A percentile compares a stretch with the other conserved stretches of the same genome.
Conservation (phyloP, 1,139 yeast genomes). For the Lizanozyma gosingica region DNA sequence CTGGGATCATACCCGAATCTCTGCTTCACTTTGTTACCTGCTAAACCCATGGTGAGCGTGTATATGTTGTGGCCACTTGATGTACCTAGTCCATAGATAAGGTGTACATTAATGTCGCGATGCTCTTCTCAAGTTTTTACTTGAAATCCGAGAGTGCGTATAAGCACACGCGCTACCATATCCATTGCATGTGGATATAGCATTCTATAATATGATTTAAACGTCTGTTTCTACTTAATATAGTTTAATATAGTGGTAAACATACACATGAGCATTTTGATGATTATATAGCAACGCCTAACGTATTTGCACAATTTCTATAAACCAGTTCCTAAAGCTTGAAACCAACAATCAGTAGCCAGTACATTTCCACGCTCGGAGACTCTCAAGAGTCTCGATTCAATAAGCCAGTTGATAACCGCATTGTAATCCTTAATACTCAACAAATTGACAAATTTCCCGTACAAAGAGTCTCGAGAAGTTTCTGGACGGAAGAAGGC, state of each 20-base stretch:
- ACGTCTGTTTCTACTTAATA: no score
- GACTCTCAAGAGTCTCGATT: constrained; percentile 1
- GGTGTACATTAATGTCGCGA: neutral
- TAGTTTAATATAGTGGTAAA: no score
- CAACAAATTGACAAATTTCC: constrained; percentile 21
- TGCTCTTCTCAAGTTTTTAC: neutral
- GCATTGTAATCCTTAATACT: constrained; percentile 20
- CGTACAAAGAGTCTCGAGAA: constrained; percentile 14
- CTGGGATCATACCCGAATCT: constrained; percentile 90
- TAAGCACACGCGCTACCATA: no score
- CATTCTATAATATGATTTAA: no score
- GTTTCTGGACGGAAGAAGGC: constrained; percentile 34
- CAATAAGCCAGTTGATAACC: constrained; percentile 27
- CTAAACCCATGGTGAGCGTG: constrained; percentile 72
- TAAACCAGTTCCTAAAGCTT: neutral
- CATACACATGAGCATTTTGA: no score
- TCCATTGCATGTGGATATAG: no score
- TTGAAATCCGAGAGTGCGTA: no score
- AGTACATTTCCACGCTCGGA: neutral
- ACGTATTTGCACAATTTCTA: neutral
- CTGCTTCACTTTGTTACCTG: constrained; percentile 75
- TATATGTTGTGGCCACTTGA: no score
- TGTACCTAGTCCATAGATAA: no score
- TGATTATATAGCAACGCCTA: neutral
- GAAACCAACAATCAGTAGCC: neutral